A percentile compares a stretch with the other conserved stretches of the same genome.
Conservation (phyloP, 2,329 filamentous ascomycete species). For the Botrytis elliptica region DNA sequence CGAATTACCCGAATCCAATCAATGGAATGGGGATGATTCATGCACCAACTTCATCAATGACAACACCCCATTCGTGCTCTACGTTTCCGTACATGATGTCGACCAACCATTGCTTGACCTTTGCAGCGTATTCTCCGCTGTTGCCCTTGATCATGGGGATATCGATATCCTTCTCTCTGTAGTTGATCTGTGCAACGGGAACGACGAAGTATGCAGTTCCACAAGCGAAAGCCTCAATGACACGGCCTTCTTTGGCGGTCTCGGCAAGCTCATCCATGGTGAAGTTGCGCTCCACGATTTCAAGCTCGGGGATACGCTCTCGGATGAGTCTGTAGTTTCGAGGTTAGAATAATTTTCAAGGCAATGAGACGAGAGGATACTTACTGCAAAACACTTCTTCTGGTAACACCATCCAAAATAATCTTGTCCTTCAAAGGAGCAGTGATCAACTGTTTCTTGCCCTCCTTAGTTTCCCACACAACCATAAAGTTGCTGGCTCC, state of each 20-base stretch:
- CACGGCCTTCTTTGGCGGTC: slow-evolving; percentile 69
- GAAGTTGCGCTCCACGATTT: slow-evolving; percentile 80
- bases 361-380: slow-evolving; percentile 40
- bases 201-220: slow-evolving; percentile 81
- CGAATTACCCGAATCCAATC: background rate
- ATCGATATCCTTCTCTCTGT: slow-evolving; percentile 61
- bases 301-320: slow-evolving; percentile 41
- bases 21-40: background rate
- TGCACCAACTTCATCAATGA: slow-evolving; percentile 55
- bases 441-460: slow-evolving; percentile 70
- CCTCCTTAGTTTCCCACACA: slow-evolving; percentile 68
- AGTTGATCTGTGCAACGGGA: slow-evolving; percentile 66
- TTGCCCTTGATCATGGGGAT: slow-evolving; percentile 58
- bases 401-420: slow-evolving; percentile 86
- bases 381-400: slow-evolving; percentile 74
- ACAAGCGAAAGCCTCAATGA: slow-evolving; percentile 82
- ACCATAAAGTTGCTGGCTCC: slow-evolving; percentile 93
- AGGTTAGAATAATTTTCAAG: background rate
- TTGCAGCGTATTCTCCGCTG: slow-evolving; percentile 55
- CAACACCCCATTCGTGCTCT: slow-evolving; percentile 67
- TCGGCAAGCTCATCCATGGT: slow-evolving; percentile 75
- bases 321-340: slow-evolving; percentile 15
- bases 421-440: slow-evolving; percentile 79
- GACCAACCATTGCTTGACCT: slow-evolving; percentile 65
- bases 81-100: slow-evolving; percentile 65